Evolutionary conservation across 371 early-diverging fungal species (phyloP).

Genomic region (Rhizomucor pusillus): DNA sequence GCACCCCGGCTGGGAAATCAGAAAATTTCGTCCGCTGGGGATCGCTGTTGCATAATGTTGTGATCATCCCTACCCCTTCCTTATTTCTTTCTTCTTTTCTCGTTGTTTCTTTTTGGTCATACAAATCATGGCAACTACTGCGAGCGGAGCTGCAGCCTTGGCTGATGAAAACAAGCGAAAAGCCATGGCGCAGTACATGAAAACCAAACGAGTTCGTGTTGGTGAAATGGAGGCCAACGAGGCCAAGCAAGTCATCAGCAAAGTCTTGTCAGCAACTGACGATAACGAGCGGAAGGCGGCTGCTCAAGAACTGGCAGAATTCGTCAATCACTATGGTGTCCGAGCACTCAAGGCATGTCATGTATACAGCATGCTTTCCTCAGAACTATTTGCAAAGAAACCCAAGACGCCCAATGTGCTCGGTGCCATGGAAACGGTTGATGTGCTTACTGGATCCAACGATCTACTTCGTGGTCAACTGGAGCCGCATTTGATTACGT

Average conservation of each 20-base stretch:
- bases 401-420: slow-evolving; percentile 64
- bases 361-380: slow-evolving; percentile 44
- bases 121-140: slow-evolving; percentile 24
- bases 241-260: slow-evolving; percentile 13
- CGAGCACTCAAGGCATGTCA: slow-evolving; percentile 42
- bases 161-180: slow-evolving; percentile 39
- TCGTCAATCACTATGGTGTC: slow-evolving; percentile 51
- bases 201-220: slow-evolving; percentile 36
- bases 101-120: background rate
- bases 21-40: slow-evolving; percentile 3
- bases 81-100: slow-evolving; percentile 7
- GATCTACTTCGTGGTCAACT: slow-evolving; percentile 19
- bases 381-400: slow-evolving; percentile 50
- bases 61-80: slow-evolving; percentile 2
- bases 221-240: slow-evolving; percentile 42
- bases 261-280: slow-evolving; percentile 5
- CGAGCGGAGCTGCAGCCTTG: slow-evolving; percentile 34
- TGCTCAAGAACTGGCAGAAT: slow-evolving; percentile 52
- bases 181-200: slow-evolving; percentile 26
- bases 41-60: background rate
- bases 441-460: slow-evolving; percentile 1
- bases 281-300: slow-evolving; percentile 55
- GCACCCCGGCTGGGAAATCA: background rate
- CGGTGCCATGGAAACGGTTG: slow-evolving; percentile 25
- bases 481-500: slow-evolving; percentile 54